Percentiles rank a stretch among this genome's conserved stretches.
Conservation (phyloP, 495 filamentous ascomycete genomes). For the Bryoglossum gracile region DNA sequence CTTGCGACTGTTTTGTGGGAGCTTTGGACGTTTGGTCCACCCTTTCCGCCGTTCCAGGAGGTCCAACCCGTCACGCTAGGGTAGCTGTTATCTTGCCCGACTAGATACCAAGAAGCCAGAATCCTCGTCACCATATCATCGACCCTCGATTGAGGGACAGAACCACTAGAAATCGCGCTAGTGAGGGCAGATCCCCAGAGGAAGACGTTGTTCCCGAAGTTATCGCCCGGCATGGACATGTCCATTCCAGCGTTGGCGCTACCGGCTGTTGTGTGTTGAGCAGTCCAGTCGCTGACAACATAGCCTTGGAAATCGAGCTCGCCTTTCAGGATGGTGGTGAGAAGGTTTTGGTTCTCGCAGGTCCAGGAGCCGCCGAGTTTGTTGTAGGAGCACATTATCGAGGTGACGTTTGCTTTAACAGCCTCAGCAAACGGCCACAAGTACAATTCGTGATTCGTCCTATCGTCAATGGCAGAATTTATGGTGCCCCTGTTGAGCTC, state of each 20-base stretch:
- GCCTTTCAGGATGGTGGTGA: constrained; percentile 77
- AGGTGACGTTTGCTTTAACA: constrained; percentile 67
- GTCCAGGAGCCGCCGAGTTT: constrained; percentile 66
- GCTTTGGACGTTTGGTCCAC: constrained; percentile 70
- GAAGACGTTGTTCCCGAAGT: constrained; percentile 42
- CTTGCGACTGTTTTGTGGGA: constrained; percentile 69
- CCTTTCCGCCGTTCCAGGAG: constrained; percentile 72
- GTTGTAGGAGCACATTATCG: constrained; percentile 92
- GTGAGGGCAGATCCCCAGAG: constrained; percentile 63
- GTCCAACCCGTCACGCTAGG: constrained; percentile 69
- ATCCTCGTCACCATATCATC: constrained; percentile 90
- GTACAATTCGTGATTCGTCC: constrained; percentile 89
- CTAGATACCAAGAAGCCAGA: constrained; percentile 85
- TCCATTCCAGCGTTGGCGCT: constrained; percentile 42
- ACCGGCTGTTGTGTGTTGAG: constrained; percentile 43
- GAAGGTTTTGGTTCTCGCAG: constrained; percentile 60
- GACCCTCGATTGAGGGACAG: constrained; percentile 76
- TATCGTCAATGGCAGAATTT: constrained; percentile 74
- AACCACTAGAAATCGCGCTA: constrained; percentile 59
- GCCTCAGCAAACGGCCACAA: constrained; percentile 80
- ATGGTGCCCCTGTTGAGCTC: constrained; percentile 68
- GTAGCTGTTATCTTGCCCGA: constrained; percentile 41
- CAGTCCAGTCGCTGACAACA: constrained; percentile 50
- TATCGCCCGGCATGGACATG: constrained; percentile 50
- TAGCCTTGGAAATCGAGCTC: constrained; percentile 94